Evolutionary conservation across 805 yeast species (phyloP), one percentile per base, ranked within the genome.

Genomic region (Candida dajiaensis): DNA sequence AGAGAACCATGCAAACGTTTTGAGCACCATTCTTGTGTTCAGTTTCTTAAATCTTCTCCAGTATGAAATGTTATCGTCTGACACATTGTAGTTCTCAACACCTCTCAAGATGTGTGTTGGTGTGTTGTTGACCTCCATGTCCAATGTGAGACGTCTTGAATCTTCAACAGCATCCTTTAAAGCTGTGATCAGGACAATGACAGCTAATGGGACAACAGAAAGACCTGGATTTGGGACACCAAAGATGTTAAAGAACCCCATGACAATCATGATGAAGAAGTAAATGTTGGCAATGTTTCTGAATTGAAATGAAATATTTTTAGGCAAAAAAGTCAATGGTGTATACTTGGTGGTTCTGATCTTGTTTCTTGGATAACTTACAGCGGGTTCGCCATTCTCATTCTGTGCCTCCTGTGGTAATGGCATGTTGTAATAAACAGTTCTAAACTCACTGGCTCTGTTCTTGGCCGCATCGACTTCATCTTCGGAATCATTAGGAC

Each of bases 311-410:
- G 68, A 66, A 40, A 92, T 65, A 65, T 92, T 89, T 64, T 89
- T 89, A 6, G 98, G 98, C 20, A 92, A 56, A 61, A 92, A 92
- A 10, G 89, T 73, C 38, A 92, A 61, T 4, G 98, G 97, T 1
- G 98, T 92, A 67, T 92, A 94, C 68, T 89, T 90, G 4, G 99
- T 88, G 0, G 98, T 89, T 69, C 97, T 79, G 54, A 92, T 87
- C 62, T 89, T 89, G 70, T 92, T 92, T 45, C 44, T 51, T 36
- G 39, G 39, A 36, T 36, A 36, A 5, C 21, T 13, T 9, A 20
- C 19, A 7, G 19, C 23, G 3, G 39, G 39, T 20, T 36, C 39
- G 26, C 50, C 52, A 20, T 44, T 51, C 11, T 18, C 35, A 16
- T 45, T 42, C 21, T 43, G 13, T 5, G 54, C 53, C 11, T 48